Conservation (phyloP, 352 stramenopile species). For the Halophytophthora polymorphica region DNA sequence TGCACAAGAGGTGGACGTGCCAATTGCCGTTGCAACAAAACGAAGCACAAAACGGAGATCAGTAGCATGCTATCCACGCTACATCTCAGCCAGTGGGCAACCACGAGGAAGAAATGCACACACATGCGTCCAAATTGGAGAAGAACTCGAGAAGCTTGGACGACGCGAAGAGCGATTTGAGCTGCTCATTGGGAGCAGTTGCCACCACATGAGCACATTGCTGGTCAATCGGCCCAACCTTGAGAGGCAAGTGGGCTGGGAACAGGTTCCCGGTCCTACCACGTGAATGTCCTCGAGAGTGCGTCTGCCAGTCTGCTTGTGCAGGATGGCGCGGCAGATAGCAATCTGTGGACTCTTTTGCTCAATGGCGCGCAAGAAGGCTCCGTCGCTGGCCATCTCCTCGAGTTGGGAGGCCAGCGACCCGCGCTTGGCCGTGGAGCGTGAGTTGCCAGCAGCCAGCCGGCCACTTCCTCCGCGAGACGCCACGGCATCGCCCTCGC, state of each 20-base stretch:
- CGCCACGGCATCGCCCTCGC: background rate
- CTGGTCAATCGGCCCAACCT: background rate
- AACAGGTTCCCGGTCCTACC: slow-evolving; percentile 17
- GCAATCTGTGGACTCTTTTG: slow-evolving; percentile 48
- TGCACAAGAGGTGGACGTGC: slow-evolving; percentile 1
- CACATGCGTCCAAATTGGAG: slow-evolving; percentile 74
- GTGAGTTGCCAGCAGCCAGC: background rate
- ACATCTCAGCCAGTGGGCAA: background rate
- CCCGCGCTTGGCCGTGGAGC: slow-evolving; percentile 8
- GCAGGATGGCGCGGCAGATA: slow-evolving; percentile 49
- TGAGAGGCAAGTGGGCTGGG: background rate
- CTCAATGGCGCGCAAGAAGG: slow-evolving; percentile 39
- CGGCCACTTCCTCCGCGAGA: too few species aligned
- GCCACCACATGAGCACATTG: background rate
- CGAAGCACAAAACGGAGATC: background rate
- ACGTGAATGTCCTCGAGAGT: slow-evolving; percentile 75
- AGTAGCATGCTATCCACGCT: background rate
- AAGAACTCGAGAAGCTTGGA: slow-evolving; percentile 83
- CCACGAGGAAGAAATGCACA: slow-evolving; percentile 15
- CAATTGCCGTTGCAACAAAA: background rate
- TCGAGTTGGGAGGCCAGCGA: slow-evolving; percentile 53
- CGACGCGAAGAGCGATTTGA: slow-evolving; percentile 68
- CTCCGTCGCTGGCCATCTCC: slow-evolving; percentile 32
- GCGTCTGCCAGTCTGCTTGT: slow-evolving; percentile 46
- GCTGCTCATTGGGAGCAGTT: slow-evolving; percentile 23